Evolutionary conservation across 2,329 filamentous ascomycete species (phyloP).

Genomic region (Parascedosporium putredinis): DNA sequence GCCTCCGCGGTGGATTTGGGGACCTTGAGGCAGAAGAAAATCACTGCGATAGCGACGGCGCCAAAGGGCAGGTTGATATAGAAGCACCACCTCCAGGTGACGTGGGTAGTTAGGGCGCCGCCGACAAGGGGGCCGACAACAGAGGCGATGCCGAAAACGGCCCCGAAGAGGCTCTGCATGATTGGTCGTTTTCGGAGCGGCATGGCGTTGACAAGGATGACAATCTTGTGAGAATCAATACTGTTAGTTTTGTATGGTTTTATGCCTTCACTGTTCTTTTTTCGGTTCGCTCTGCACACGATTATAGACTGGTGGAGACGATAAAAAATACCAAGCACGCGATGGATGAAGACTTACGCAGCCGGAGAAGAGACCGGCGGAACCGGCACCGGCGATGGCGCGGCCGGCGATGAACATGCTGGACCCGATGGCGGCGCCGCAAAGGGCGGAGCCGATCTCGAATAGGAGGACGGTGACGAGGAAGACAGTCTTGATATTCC

Average conservation of each 20-base stretch:
- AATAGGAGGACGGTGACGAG: conserved; percentile 15
- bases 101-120: conserved; percentile 17
- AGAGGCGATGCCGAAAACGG: conserved; percentile 29
- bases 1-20: too few species aligned
- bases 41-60: conserved; percentile 18
- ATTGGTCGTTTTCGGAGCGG: conserved; percentile 26
- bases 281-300: too few species aligned
- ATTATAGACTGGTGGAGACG: not conserved
- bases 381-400: conserved; percentile 25
- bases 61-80: conserved; percentile 20
- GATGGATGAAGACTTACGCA: too few species aligned
- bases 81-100: conserved; percentile 12
- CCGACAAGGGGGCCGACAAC: conserved; percentile 18
- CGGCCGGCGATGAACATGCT: conserved; percentile 27
- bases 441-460: conserved; percentile 20
- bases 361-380: conserved; percentile 25
- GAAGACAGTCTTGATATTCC: conserved; percentile 15
- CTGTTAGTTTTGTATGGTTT: not conserved
- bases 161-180: conserved; percentile 22
- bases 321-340: too few species aligned
- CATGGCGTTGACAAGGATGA: conserved; percentile 18
- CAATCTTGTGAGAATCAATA: conserved; percentile 11
- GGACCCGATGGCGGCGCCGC: conserved; percentile 22
- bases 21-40: conserved; percentile 15
- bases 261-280: not conserved